Evolutionary conservation across 2,329 filamentous ascomycete species (phyloP), one percentile per base, ranked within the genome.

Genomic region (Monilinia fructigena): DNA sequence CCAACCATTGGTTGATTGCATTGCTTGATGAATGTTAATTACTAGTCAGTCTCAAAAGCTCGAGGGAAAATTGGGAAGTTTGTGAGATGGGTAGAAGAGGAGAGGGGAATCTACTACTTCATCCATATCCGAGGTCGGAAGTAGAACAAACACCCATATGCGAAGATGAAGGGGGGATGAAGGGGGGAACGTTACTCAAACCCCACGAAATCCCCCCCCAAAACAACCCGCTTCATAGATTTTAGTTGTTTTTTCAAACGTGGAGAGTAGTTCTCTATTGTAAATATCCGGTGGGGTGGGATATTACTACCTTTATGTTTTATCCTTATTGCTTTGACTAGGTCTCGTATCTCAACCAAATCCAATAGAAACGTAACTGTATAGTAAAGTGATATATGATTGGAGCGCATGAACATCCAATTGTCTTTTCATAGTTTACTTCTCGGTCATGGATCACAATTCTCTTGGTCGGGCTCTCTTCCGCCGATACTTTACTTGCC

Each of bases 351-450:
- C 55, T n/a, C 40, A 18, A 4, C 16, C 40, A 42, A 16, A 35
- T 35, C 31, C 31, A 35, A 35, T 23, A 18, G 11, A 48, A 48
- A 35, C 28, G 28, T 23, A 47, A 20, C 11, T 6, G 16, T 35
- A 23, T 35, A 48, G 23, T 40, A 42, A 18, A 26, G 28, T 23
- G 4, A 55, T 40, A 56, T 14, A 47, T 67, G 62, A 67, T 67
- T 67, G 66, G 66, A 38, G 66, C 66, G 66, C 66, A 67, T 67
- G 45, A 35, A 65, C 18, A 45, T 23, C 28, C 47, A 65, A 42
- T 60, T 20, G 23, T 58, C n/a, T 60, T 52, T 53, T 18, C 28
- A 20, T 55, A 40, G 28, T 50, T 42, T 52, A 26, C 23, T 28
- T 45, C 35, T 50, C 31, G 31, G 31, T 35, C 31, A 35, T 55